Percentiles rank a stretch among this genome's conserved stretches.
phyloP scores from a whole-genome alignment of 108 stramenopile species.

The Cyclotella choctawhatcheeana region DNA sequence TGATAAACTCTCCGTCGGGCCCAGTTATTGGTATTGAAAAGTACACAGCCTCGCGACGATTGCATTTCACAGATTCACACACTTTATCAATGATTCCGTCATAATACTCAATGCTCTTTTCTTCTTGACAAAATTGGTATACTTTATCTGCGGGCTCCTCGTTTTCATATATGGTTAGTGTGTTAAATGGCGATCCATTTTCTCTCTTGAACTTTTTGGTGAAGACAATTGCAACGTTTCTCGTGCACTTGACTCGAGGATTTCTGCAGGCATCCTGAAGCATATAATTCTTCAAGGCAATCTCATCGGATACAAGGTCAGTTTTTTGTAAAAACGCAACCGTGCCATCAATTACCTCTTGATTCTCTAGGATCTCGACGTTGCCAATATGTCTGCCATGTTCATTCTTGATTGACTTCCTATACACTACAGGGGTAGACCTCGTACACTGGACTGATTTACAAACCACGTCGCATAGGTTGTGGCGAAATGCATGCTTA shows the following conservation, averaged over 20 bases:
- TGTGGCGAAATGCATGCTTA: constrained; percentile 19
- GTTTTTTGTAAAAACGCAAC: constrained; percentile 43
- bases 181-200: constrained; percentile 37
- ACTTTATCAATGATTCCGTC: constrained; percentile 28
- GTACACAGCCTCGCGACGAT: constrained; percentile 31
- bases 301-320: constrained; percentile 33
- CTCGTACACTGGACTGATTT: constrained; percentile 35
- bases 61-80: constrained; percentile 47
- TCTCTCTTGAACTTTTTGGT: constrained; percentile 18
- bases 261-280: constrained; percentile 46
- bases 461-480: constrained; percentile 42
- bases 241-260: constrained; percentile 37
- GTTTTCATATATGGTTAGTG: constrained; percentile 44
- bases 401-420: constrained; percentile 42
- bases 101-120: constrained; percentile 15
- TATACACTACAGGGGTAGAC: constrained; percentile 35
- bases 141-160: constrained; percentile 57
- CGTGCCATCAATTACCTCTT: constrained; percentile 59
- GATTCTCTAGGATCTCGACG: constrained; percentile 38
- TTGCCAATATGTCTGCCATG: constrained; percentile 38
- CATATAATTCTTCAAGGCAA: constrained; percentile 47
- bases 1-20: constrained; percentile 34
- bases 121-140: constrained; percentile 38
- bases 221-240: constrained; percentile 45
- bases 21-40: constrained; percentile 43